Evolutionary conservation across 257 asterid genomes (phyloP), one percentile per base, ranked within the genome.

Genomic region (Paraleonurus japonicus): DNA sequence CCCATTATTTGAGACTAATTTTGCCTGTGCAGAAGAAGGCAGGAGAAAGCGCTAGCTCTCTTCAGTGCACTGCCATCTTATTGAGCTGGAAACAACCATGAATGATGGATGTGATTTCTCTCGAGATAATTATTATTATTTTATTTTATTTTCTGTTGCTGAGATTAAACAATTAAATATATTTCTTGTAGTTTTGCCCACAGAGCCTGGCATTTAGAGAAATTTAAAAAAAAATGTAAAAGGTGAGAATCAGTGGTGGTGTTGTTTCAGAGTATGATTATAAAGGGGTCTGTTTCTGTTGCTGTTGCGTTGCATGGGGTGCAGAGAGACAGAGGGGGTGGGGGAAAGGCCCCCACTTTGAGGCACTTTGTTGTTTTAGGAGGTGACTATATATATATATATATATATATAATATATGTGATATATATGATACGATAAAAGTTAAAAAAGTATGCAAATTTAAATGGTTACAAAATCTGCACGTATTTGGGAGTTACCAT

Each of bases 381-480:
- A 74, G 81, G 50, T 37, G 30, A 47, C 37, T 59, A 59, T 13
- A 26, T 59, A 26, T n/a, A 26, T 58, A 41, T 39, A 10, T 39
- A 39, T 10, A 39, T 57, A 59, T 26, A 26, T 59, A 28, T n/a
- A n/a, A n/a, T n/a, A n/a, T 24, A 23, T 55, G 8, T 83, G 84
- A n/a, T n/a, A n/a, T n/a, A n/a, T n/a, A 77, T 28, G 73, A 83
- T 55, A 55, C 24, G 10, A 57, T 3, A 23, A 57, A 57, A 57
- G 19, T 19, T 53, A 53, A 53, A 53, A 81, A 65, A 70, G 84
- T 86, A 61, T 82, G 80, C 87, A 81, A 82, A 81, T 15, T 89
- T 83, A 85, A 89, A 85, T 84, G 96, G 96, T 75, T 82, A 76
- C 51, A 78, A 83, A 66, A 77, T 73, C 64, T 58, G 92, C 92